Evolutionary conservation across 495 filamentous ascomycete species (phyloP), one percentile per base, ranked within the genome.

Genomic region (Achaetomiella virescens): DNA sequence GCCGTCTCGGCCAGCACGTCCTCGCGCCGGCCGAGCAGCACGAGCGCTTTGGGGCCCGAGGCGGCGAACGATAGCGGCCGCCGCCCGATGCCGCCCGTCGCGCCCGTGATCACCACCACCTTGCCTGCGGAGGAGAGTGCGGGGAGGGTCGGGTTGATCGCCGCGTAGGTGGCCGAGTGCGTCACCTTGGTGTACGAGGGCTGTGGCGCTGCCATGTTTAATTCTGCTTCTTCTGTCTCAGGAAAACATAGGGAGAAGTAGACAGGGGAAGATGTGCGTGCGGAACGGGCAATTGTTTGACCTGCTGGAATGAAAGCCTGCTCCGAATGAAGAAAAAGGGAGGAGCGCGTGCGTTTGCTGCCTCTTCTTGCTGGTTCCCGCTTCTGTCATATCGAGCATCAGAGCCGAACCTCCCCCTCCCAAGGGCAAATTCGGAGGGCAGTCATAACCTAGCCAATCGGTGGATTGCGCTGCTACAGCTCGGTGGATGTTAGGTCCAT

Each of bases 21-120:
- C 20, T 55, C 45, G 6, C 41, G 60, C 10, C 70, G 70, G 20
- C 63, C 66, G 20, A 65, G 59, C 18, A 73, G 40, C 21, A 63
- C 59, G 18, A 73, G 47, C 20, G 47, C 51, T 6, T 59, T 56
- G 1, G 56, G 38, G 10, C 61, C 56, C 10, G 72, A 72, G 7
- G 41, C 27, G 17, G 67, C 66, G 36, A 75, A 72, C 2, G 55
- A 53, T 20, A 35, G n/a, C 54, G 15, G 66, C 61, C 46, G 66
- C 10, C 51, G 38, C 40, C 72, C 72, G 37, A 75, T 72, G 17
- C 66, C 66, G 27, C 48, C 52, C 6, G 53, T 49, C 41, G 59
- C 74, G 11, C 76, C 78, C 8, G 79, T 81, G 31, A 82, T 64
- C 12, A 80, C 42, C 17, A 80, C 64, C 5, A 57, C 67, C 45